Evolutionary conservation across 345 rosid genomes (phyloP).

Genomic region (Aquilaria yunnanensis): DNA sequence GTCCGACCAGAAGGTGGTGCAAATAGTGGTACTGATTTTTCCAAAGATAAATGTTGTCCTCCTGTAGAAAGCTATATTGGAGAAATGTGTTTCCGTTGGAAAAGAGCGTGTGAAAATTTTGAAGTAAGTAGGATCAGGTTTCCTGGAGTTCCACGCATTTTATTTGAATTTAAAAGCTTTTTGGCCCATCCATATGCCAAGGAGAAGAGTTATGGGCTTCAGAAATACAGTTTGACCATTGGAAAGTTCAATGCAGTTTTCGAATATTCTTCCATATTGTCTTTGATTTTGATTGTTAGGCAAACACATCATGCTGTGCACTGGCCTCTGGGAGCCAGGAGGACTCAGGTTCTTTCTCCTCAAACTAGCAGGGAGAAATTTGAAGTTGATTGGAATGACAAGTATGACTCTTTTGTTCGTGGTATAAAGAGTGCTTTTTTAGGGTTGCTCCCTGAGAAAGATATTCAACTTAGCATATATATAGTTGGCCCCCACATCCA

Average conservation of each 20-base stretch:
- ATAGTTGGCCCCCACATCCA: conserved; percentile 64
- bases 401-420: conserved; percentile 29
- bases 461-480: conserved; percentile 57
- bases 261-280: conserved; percentile 44
- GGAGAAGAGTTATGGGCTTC: conserved; percentile 40
- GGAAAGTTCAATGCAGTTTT: conserved; percentile 61
- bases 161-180: conserved; percentile 52
- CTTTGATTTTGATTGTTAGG: conserved; percentile 44
- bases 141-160: conserved; percentile 56
- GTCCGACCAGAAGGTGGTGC: conserved; percentile 26
- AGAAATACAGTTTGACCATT: conserved; percentile 53
- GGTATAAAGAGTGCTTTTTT: conserved; percentile 38
- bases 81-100: conserved; percentile 70
- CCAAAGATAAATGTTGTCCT: conserved; percentile 25
- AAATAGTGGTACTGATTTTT: conserved; percentile 21
- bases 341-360: conserved; percentile 23
- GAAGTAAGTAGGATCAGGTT: conserved; percentile 38
- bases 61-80: conserved; percentile 40
- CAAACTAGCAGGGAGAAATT: conserved; percentile 23
- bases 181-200: conserved; percentile 36
- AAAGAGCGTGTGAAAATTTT: conserved; percentile 28
- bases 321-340: conserved; percentile 23
- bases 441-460: conserved; percentile 58
- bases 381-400: conserved; percentile 30
- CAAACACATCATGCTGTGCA: conserved; percentile 45